Percentiles rank a stretch among this genome's conserved stretches.
These are phyloP conservation scores for Suillus fuscotomentosus DNA, from an alignment of 768 basidiomycete genomes.

Conservation along the genomic window DNA sequence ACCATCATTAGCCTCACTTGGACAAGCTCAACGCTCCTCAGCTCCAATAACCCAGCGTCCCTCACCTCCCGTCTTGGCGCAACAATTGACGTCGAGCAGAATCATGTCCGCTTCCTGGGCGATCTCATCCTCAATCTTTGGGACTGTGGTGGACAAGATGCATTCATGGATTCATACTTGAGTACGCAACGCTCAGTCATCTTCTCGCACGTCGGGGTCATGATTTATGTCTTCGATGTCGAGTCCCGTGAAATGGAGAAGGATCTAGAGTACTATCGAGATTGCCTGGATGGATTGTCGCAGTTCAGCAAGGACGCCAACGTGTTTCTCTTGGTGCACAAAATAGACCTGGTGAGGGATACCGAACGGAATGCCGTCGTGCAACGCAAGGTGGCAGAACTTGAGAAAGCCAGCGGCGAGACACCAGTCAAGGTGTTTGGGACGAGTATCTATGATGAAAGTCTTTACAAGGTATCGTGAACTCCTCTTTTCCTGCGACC, in stretches of 20 bases:
- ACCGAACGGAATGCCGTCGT: constrained; percentile 54
- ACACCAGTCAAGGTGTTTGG: constrained; percentile 72
- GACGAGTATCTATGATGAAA: constrained; percentile 97
- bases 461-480: constrained; percentile 78
- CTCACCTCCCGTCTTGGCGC: constrained; percentile 90
- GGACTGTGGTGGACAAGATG: constrained; percentile 98
- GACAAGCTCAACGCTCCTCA: constrained; percentile 30
- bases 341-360: constrained; percentile 91
- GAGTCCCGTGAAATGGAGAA: constrained; percentile 81
- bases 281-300: constrained; percentile 82
- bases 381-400: constrained; percentile 70
- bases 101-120: constrained; percentile 95
- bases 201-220: constrained; percentile 93
- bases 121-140: constrained; percentile 95
- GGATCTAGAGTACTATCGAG: constrained; percentile 89
- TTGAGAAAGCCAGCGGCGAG: constrained; percentile 66
- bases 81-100: constrained; percentile 97
- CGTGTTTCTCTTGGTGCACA: constrained; percentile 91
- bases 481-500: not conserved
- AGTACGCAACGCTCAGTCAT: constrained; percentile 90
- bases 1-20: not conserved
- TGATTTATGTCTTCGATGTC: constrained; percentile 98
- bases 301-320: constrained; percentile 79
- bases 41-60: constrained; percentile 92
- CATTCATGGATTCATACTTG: constrained; percentile 97